Evolutionary conservation across 177 flowering plant species (phyloP), one percentile per base, ranked within the genome.

Genomic region (Vitis hybrid): DNA sequence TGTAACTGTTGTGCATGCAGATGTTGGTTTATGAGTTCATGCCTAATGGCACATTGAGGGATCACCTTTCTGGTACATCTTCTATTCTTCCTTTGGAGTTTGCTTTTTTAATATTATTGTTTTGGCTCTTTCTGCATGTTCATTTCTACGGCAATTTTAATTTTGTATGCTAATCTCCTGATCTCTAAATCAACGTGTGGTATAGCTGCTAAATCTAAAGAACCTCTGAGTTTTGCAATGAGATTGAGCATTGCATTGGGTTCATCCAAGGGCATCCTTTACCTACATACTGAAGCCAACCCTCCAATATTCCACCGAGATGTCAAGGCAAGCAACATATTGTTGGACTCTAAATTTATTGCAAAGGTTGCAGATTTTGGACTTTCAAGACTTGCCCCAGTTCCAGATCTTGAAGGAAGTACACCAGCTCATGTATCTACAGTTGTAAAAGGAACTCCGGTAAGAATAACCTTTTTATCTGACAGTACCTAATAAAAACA

Each of bases 331-430:
- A 88, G 75, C 80, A 91, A 90, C 75, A 91, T 91, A 70, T 78
- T 91, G 59, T 63, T 91, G 72, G 97, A 90, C 76, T 76, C 86
- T 27, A 84, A 79, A 21, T 71, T 84, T 56, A 84, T 73, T 17
- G 92, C 90, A 8, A 88, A 91, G 76, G 97, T 91, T 63, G 91
- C 97, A 62, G 97, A 91, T 79, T 90, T 91, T 75, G 97, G 94
- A 60, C 88, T 91, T 41, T 91, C 94, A 13, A 77, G 85, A 56
- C 88, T 91, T 74, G 97, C 92, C 14, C 97, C 97, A 18, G 78
- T 84, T 52, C 75, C 79, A 24, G 89, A 84, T 55, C 73, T 65
- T 6, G 89, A 91, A 77, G 94, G 97, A 58, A 58, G 57, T 20
- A 71, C 74, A 63, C 87, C 92, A 70, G 77, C 71, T 49, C 83